Evolutionary conservation across 2,329 filamentous ascomycete species (phyloP).

Genomic region (Thermomyces lanuginosus): DNA sequence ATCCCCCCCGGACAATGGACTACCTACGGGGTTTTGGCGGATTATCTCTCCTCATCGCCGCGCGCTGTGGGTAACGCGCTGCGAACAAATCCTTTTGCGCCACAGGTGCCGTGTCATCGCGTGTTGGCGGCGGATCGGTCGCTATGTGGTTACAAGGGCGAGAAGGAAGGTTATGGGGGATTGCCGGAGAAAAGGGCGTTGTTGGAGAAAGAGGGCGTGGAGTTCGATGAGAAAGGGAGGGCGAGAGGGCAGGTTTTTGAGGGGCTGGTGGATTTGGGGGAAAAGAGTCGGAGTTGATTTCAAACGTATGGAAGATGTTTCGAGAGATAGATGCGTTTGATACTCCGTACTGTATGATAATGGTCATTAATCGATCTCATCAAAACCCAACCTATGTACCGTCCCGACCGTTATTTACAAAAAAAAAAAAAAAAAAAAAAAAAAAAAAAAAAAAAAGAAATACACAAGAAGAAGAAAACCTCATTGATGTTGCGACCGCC

Average conservation of each 20-base stretch:
- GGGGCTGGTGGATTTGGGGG: conserved; percentile 14
- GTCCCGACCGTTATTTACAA: no score
- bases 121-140: conserved; percentile 56
- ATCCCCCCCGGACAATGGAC: conserved; percentile 61
- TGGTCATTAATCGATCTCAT: no score
- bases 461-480: no score
- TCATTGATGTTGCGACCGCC: no score
- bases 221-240: conserved; percentile 28
- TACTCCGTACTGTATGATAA: no score
- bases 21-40: conserved; percentile 59
- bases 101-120: conserved; percentile 65
- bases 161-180: conserved; percentile 28
- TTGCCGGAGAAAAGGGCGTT: conserved; percentile 26
- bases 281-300: no score
- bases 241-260: conserved; percentile 20
- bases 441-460: no score
- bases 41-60: conserved; percentile 52
- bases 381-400: no score
- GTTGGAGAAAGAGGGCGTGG: conserved; percentile 28
- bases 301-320: no score
- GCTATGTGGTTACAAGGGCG: conserved; percentile 37
- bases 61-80: conserved; percentile 65
- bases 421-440: no score
- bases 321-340: no score
- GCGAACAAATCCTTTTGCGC: conserved; percentile 64